Percentiles rank a stretch among this genome's conserved stretches.
phyloP scores from a whole-genome alignment of 352 stramenopile species.

The Phytopythium cucurbitacearum region DNA sequence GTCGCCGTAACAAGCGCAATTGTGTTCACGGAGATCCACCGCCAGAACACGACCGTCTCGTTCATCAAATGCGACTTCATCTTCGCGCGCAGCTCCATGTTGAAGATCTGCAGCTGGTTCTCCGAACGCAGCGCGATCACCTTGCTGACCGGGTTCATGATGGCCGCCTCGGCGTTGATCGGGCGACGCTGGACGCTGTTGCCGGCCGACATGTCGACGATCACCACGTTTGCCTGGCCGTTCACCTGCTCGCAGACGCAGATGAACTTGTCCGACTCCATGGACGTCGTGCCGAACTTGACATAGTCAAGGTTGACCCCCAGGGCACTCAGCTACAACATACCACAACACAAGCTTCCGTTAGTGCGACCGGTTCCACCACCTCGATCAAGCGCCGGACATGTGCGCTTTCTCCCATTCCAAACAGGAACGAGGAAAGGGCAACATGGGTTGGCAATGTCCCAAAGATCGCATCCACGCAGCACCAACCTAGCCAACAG shows the following conservation, averaged over 20 bases:
- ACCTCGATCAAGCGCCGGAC: too few relatives aligned
- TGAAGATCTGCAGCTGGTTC: slow-evolving; percentile 99
- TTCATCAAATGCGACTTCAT: slow-evolving; percentile 95
- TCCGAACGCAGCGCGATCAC: slow-evolving; percentile 85
- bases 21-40: slow-evolving; percentile 96
- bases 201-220: slow-evolving; percentile 88
- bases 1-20: slow-evolving; percentile 97
- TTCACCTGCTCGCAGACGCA: slow-evolving; percentile 91
- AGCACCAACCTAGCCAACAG: too few relatives aligned
- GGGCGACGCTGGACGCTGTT: slow-evolving; percentile 91
- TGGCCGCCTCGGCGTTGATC: slow-evolving; percentile 98
- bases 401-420: not conserved
- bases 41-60: slow-evolving; percentile 97
- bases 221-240: slow-evolving; percentile 87
- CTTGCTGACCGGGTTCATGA: slow-evolving; percentile 98
- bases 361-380: slow-evolving; percentile 4
- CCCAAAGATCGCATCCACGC: too few relatives aligned
- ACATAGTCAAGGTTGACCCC: slow-evolving; percentile 90
- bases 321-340: slow-evolving; percentile 70
- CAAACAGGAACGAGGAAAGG: too few relatives aligned
- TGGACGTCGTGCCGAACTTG: slow-evolving; percentile 92
- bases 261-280: slow-evolving; percentile 98
- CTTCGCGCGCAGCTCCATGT: slow-evolving; percentile 99
- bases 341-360: slow-evolving; percentile 6
- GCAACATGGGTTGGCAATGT: too few relatives aligned